phyloP scores from a whole-genome alignment of 2,329 filamentous ascomycete species.

The Epichloe gansuensis region DNA sequence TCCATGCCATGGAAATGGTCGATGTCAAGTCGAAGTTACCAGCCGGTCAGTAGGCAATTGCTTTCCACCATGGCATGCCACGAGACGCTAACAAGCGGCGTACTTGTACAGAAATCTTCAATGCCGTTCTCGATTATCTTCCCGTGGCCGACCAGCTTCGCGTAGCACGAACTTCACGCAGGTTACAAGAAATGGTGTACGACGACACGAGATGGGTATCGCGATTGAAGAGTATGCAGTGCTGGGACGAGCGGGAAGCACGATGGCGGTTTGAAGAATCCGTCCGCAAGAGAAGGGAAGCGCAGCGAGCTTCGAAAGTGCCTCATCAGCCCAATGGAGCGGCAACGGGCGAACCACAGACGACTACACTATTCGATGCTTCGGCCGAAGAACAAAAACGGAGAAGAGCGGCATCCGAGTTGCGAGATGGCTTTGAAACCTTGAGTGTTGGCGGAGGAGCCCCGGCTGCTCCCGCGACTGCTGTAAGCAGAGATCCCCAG shows the following conservation, averaged over 20 bases:
- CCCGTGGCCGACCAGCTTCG: constrained; percentile 73
- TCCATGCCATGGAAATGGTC: constrained; percentile 71
- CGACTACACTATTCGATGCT: constrained; percentile 60
- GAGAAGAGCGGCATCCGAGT: constrained; percentile 21
- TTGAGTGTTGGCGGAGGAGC: constrained; percentile 39
- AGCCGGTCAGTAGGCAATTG: constrained; percentile 43
- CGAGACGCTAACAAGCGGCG: constrained; percentile 1
- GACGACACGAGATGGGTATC: constrained; percentile 94
- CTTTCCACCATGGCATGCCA: not conserved
- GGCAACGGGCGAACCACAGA: constrained; percentile 8
- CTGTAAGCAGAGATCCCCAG: constrained; percentile 31
- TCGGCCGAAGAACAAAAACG: constrained; percentile 50
- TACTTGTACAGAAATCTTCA: constrained; percentile 60
- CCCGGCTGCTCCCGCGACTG: constrained; percentile 8
- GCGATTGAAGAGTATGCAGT: constrained; percentile 71
- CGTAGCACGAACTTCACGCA: constrained; percentile 71
- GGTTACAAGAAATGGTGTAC: constrained; percentile 95
- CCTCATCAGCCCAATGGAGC: constrained; percentile 10
- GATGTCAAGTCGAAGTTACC: constrained; percentile 68
- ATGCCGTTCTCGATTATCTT: constrained; percentile 78
- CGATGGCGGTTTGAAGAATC: constrained; percentile 66
- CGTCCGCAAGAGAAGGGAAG: constrained; percentile 46
- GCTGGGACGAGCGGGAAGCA: constrained; percentile 85
- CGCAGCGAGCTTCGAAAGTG: constrained; percentile 12
- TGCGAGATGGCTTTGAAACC: constrained; percentile 66